phyloP scores from a whole-genome alignment of 2,329 filamentous ascomycete genomes.

The Xylariaceae sp. region DNA sequence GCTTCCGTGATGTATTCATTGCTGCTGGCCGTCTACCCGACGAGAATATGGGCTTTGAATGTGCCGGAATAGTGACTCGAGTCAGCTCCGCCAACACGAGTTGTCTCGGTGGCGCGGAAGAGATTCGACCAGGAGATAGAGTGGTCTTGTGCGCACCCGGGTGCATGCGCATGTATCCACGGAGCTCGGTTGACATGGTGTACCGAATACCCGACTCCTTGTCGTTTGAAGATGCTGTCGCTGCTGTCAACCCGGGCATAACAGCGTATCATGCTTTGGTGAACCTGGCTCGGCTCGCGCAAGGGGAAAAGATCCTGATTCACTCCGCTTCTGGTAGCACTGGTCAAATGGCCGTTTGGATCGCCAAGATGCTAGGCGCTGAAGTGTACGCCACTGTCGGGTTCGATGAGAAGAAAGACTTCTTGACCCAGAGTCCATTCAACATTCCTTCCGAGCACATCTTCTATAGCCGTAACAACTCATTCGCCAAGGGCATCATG shows the following conservation, averaged over 20 bases:
- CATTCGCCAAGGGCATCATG: conserved; percentile 2
- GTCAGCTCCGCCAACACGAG: neutral
- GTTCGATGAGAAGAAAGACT: conserved; percentile 1
- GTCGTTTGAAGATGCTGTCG: neutral
- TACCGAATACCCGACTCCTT: neutral
- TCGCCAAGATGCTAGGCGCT: conserved; percentile 7
- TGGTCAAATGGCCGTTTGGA: conserved; percentile 7
- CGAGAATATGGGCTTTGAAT: conserved; percentile 5
- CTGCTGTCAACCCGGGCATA: neutral
- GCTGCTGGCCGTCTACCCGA: conserved; percentile 2
- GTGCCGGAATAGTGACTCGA: conserved; percentile 7
- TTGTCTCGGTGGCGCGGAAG: too few relatives aligned
- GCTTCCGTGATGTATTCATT: conserved; percentile 10
- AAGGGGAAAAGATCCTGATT: conserved; percentile 8
- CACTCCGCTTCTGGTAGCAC: conserved; percentile 7
- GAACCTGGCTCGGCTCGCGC: neutral
- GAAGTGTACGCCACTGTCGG: conserved; percentile 12
- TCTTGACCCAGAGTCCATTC: neutral
- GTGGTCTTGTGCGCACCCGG: neutral
- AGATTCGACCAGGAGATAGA: neutral
- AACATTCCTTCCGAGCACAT: conserved; percentile 3
- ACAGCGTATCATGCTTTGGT: conserved; percentile 4
- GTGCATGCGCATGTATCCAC: neutral
- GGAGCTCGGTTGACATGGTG: neutral
- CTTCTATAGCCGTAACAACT: conserved; percentile 7